These are phyloP conservation scores for Trichophyton simii DNA, from an alignment of 2,329 filamentous ascomycete genomes.

Conservation along the genomic window DNA sequence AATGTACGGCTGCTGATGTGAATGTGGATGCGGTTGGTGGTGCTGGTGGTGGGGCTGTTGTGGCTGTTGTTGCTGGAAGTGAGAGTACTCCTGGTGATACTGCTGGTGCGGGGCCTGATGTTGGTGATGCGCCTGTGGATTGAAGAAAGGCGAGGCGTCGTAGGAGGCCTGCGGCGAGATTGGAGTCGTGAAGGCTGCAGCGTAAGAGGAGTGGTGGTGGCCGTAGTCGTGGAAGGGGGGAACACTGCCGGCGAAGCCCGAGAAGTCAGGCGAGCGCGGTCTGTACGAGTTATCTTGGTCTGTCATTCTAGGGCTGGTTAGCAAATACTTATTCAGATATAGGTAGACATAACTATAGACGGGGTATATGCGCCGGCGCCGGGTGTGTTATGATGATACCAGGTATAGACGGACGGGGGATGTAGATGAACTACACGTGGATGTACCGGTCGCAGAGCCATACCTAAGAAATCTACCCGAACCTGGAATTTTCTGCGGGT, in stretches of 20 bases:
- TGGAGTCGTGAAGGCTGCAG: constrained; percentile 20
- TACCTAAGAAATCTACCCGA: background rate
- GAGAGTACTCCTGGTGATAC: constrained; percentile 11
- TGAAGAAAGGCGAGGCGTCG: constrained; percentile 37
- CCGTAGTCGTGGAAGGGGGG: constrained; percentile 21
- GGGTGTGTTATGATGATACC: background rate
- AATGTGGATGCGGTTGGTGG: constrained; percentile 14
- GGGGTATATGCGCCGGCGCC: background rate
- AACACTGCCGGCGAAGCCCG: constrained; percentile 32
- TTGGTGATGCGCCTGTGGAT: constrained; percentile 20
- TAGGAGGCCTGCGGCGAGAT: constrained; percentile 31
- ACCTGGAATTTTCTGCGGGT: background rate
- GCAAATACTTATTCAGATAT: background rate
- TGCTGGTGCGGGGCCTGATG: constrained; percentile 14
- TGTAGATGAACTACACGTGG: too few species aligned
- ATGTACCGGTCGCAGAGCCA: background rate
- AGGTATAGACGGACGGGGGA: background rate
- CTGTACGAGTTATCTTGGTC: constrained; percentile 35
- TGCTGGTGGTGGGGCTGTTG: constrained; percentile 12
- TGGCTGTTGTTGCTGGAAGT: constrained; percentile 15
- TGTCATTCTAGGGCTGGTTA: constrained; percentile 26
- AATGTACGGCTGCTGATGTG: constrained; percentile 16
- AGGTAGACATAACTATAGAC: background rate
- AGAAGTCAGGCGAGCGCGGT: constrained; percentile 39
- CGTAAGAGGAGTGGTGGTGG: constrained; percentile 22